These are phyloP conservation scores for Verticillium nonalfalfae DNA, from an alignment of 2,329 filamentous ascomycete species.

Conservation along the genomic window DNA sequence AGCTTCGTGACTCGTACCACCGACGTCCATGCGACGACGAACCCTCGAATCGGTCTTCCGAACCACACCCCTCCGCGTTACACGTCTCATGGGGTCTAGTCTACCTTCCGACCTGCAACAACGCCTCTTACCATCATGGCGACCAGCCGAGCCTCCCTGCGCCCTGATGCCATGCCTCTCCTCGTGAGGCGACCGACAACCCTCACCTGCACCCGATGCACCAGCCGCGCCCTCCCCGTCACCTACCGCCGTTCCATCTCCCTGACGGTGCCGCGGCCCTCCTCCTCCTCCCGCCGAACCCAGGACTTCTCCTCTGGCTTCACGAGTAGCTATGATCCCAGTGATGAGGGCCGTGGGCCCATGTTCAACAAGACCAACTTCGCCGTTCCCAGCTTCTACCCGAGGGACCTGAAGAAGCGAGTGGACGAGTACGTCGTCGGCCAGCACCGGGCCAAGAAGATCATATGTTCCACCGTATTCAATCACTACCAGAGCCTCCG, in stretches of 20 bases:
- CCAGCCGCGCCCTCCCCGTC: constrained; percentile 17
- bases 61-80: not conserved
- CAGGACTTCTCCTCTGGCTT: constrained; percentile 51
- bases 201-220: constrained; percentile 9
- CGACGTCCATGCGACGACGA: not conserved
- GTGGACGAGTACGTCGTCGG: constrained; percentile 96
- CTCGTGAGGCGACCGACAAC: constrained; percentile 5
- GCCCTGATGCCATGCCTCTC: constrained; percentile 4
- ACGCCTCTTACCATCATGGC: not conserved
- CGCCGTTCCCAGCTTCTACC: constrained; percentile 58
- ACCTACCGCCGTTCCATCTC: constrained; percentile 14
- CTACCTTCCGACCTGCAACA: not conserved
- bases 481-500: constrained; percentile 93
- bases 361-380: constrained; percentile 53
- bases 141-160: not conserved
- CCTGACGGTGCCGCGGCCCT: not conserved
- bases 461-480: constrained; percentile 87
- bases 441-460: constrained; percentile 90
- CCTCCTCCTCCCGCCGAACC: constrained; percentile 23
- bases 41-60: not conserved
- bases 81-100: not conserved
- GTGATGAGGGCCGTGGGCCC: constrained; percentile 44
- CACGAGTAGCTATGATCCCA: constrained; percentile 53
- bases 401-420: constrained; percentile 72
- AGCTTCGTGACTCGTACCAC: not conserved